phyloP scores from a whole-genome alignment of 441 rosid genomes.

The Capsella rubella region DNA sequence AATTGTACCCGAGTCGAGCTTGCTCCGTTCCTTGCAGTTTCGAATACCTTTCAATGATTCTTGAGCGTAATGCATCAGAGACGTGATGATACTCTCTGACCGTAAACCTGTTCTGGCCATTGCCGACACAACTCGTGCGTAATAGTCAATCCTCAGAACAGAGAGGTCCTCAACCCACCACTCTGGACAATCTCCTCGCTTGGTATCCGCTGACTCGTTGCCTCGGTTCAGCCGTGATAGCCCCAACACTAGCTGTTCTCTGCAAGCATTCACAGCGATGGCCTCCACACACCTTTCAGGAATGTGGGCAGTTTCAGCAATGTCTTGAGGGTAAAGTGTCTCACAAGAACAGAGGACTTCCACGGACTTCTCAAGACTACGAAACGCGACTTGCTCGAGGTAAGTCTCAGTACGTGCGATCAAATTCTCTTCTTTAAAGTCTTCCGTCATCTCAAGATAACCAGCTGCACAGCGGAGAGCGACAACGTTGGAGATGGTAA shows the following conservation, averaged over 20 bases:
- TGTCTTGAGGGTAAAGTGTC: slow-evolving; percentile 55
- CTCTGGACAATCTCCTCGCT: slow-evolving; percentile 51
- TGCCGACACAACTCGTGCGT: slow-evolving; percentile 55
- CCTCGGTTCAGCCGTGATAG: slow-evolving; percentile 40
- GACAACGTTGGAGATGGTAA: slow-evolving; percentile 74
- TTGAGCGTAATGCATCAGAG: slow-evolving; percentile 68
- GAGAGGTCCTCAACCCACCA: slow-evolving; percentile 93
- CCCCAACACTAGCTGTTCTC: slow-evolving; percentile 26
- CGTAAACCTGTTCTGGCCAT: slow-evolving; percentile 72
- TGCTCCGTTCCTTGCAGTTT: slow-evolving; percentile 45
- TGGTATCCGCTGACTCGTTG: slow-evolving; percentile 57
- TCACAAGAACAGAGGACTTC: slow-evolving; percentile 78
- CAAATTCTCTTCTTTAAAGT: slow-evolving; percentile 64
- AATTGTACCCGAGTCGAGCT: slow-evolving; percentile 42
- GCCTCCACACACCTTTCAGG: slow-evolving; percentile 69
- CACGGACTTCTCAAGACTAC: slow-evolving; percentile 71
- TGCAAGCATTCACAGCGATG: slow-evolving; percentile 37
- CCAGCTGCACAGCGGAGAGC: slow-evolving; percentile 77
- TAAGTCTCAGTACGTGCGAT: slow-evolving; percentile 73
- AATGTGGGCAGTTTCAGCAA: slow-evolving; percentile 63
- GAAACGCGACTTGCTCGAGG: slow-evolving; percentile 68
- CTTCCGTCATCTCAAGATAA: slow-evolving; percentile 72
- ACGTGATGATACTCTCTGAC: slow-evolving; percentile 54
- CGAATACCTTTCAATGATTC: slow-evolving; percentile 64
- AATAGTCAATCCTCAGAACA: slow-evolving; percentile 57